Percentiles rank a stretch among this genome's conserved stretches.
phyloP scores from a whole-genome alignment of 2,329 filamentous ascomycete genomes.

The Ophiostoma ulmi region DNA sequence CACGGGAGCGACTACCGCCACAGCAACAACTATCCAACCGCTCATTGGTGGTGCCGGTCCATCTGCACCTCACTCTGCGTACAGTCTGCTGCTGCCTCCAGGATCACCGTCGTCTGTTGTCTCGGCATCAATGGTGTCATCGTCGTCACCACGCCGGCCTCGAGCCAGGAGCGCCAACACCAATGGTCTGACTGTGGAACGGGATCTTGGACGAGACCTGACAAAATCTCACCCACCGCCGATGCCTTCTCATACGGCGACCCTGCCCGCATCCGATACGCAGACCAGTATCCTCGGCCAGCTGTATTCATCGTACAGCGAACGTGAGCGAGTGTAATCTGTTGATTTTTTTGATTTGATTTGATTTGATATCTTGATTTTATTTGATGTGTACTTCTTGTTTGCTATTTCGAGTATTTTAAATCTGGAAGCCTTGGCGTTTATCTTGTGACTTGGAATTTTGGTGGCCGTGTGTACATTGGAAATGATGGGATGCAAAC shows the following conservation, averaged over 20 bases:
- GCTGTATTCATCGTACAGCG: conserved; percentile 23
- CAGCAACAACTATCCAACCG: conserved; percentile 1
- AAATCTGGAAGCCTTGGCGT: not conserved
- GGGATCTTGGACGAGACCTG: not conserved
- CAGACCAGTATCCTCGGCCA: conserved; percentile 30
- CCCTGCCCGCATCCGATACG: conserved; percentile 26
- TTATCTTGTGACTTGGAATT: not conserved
- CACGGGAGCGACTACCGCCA: not conserved
- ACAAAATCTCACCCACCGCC: not conserved
- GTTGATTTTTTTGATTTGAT: not conserved
- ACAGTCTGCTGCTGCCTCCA: conserved; percentile 19
- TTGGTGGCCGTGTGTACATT: not conserved
- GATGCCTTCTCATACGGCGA: not conserved
- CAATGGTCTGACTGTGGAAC: not conserved
- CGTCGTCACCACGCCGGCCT: conserved; percentile 4
- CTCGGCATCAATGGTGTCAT: not conserved
- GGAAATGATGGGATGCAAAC: not conserved
- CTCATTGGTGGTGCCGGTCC: not conserved
- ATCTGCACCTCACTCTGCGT: conserved; percentile 10
- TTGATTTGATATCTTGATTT: not conserved
- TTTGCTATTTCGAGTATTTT: not conserved
- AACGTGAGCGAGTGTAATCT: not conserved
- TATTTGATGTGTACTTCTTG: not conserved
- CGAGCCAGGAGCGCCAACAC: not conserved
- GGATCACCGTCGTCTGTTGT: not conserved